Evolutionary conservation across 148 eudicot genomes (phyloP), one percentile per base, ranked within the genome.

Genomic region (Linanthus parryae): DNA sequence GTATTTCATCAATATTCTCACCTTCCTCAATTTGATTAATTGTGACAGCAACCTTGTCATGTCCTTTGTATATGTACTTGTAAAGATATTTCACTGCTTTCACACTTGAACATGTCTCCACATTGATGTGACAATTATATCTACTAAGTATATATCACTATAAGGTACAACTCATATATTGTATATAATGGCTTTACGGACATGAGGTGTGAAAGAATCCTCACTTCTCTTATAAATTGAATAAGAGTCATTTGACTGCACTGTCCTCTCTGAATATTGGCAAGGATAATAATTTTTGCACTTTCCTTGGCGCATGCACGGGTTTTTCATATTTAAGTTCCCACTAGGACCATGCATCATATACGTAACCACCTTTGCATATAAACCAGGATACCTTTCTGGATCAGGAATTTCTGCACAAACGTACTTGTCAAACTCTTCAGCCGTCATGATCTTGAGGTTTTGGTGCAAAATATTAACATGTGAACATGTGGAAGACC

Each of bases 401-500:
- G 2, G 17, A 38, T 38, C 43, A 1, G 43, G 43, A 38, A 38
- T 38, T 15, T 38, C 43, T 1, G 43, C 43, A 14, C 19, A 38
- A 15, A 38, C 43, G n/a, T n/a, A n/a, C n/a, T n/a, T n/a, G n/a
- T n/a, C n/a, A n/a, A n/a, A n/a, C n/a, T n/a, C n/a, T n/a, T 14
- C 1, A 38, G 2, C 4, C 16, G 19, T 38, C 43, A 38, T 38
- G 16, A 55, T 42, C 29, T 48, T 61, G 27, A 28, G 31, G 1
- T 34, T 15, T 0, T 22, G 8, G 14, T 59, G n/a, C 18, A 66
- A 18, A 1, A 66, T 1, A 66, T 1, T 10, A 59, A 29, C 9
- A 59, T n/a, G 13, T 59, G 60, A 8, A 18, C 52, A 29, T 65
- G 56, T 0, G 57, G 52, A 0, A 49, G 10, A 0, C 62, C 62